These are phyloP conservation scores for Alternaria brassicicola DNA, from an alignment of 2,329 filamentous ascomycete species.

Conservation along the genomic window DNA sequence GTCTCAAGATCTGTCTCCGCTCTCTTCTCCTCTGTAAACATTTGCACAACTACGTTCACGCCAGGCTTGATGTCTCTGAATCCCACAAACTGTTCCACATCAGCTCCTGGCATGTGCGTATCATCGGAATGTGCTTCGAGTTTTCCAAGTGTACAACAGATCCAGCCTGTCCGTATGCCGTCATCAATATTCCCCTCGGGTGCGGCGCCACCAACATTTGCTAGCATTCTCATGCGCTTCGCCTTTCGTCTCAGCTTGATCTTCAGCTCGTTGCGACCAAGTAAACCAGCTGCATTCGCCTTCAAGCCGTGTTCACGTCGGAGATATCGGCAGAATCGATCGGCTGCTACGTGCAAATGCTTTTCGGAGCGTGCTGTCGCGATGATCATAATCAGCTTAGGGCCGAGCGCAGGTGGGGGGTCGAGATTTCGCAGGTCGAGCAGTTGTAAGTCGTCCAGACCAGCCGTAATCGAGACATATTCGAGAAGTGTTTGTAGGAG, in stretches of 20 bases:
- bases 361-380: conserved; percentile 90
- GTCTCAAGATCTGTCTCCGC: conserved; percentile 70
- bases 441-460: conserved; percentile 79
- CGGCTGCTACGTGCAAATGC: conserved; percentile 88
- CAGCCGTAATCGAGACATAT: conserved; percentile 82
- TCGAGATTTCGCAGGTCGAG: conserved; percentile 85
- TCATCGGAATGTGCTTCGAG: conserved; percentile 62
- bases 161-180: conserved; percentile 91
- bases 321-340: conserved; percentile 87
- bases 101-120: conserved; percentile 34
- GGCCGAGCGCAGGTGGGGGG: conserved; percentile 83
- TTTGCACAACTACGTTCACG: conserved; percentile 70
- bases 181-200: conserved; percentile 72
- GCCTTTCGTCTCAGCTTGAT: conserved; percentile 81
- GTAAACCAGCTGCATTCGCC: conserved; percentile 82
- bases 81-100: conserved; percentile 69
- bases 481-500: conserved; percentile 75
- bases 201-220: conserved; percentile 63
- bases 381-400: conserved; percentile 90
- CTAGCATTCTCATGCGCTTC: conserved; percentile 80
- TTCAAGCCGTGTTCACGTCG: conserved; percentile 72
- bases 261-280: conserved; percentile 90
- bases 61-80: conserved; percentile 69
- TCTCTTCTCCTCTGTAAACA: conserved; percentile 74
- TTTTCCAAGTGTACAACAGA: conserved; percentile 86